A percentile compares a stretch with the other conserved stretches of the same genome.
Evolutionary conservation across 129 eudicot species (phyloP).

Genomic region (Tagetes erecta): DNA sequence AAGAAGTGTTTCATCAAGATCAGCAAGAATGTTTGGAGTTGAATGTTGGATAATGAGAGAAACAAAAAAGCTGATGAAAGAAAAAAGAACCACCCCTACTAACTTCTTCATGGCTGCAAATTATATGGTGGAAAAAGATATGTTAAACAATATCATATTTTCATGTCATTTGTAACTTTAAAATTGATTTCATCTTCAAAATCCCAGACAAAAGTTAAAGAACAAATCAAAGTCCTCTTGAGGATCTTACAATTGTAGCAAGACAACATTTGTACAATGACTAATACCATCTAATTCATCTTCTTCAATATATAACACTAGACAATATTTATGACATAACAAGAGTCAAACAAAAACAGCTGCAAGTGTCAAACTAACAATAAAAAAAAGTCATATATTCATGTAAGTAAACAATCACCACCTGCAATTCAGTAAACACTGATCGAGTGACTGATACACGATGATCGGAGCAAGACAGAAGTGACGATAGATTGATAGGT

Average conservation of each 20-base stretch:
- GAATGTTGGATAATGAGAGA: slow-evolving; percentile 6
- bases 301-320: too few relatives aligned
- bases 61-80: slow-evolving; percentile 2
- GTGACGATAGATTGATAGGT: neutral
- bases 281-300: too few relatives aligned
- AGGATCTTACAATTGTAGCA: too few relatives aligned
- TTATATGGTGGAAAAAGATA: neutral
- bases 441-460: too few relatives aligned
- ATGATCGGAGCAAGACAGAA: neutral
- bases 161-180: neutral
- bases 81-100: neutral
- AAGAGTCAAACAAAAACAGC: too few relatives aligned
- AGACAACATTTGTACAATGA: too few relatives aligned
- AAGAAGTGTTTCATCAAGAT: neutral
- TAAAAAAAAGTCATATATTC: too few relatives aligned
- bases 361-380: too few relatives aligned
- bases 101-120: slow-evolving; percentile 3
- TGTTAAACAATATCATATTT: neutral
- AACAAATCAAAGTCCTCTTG: too few relatives aligned
- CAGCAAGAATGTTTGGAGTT: neutral
- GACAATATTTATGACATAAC: too few relatives aligned
- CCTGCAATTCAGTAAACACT: neutral
- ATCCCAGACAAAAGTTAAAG: too few relatives aligned
- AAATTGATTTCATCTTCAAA: too few relatives aligned
- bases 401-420: neutral